A percentile compares a stretch with the other conserved stretches of the same genome.
phyloP scores from a whole-genome alignment of 129 eudicot genomes.

The Heracleum sosnowskyi region DNA sequence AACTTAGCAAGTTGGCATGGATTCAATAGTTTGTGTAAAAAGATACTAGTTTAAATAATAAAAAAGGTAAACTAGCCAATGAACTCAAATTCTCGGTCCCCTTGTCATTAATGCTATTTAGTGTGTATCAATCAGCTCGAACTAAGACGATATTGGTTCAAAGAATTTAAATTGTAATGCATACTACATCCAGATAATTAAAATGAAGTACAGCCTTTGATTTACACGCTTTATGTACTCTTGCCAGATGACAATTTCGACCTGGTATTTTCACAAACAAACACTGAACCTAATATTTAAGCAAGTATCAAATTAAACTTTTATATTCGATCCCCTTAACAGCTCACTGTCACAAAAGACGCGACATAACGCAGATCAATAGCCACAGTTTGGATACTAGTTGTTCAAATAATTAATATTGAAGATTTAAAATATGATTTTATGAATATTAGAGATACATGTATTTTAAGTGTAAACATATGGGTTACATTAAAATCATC shows the following conservation, averaged over 20 bases:
- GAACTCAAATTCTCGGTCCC: too few relatives aligned
- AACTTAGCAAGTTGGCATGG: background rate
- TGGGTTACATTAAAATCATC: background rate
- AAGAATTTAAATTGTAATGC: background rate
- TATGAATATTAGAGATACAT: too few relatives aligned
- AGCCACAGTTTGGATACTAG: background rate
- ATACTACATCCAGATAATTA: background rate
- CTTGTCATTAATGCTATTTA: background rate
- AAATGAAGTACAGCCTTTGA: background rate
- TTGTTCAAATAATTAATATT: too few relatives aligned
- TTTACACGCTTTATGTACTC: background rate
- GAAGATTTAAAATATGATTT: too few relatives aligned
- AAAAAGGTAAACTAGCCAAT: background rate
- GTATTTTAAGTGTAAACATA: background rate
- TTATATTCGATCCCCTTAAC: background rate
- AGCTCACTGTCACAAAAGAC: background rate
- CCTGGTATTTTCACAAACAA: background rate
- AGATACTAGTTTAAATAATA: background rate
- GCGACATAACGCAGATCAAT: background rate
- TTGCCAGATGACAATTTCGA: background rate
- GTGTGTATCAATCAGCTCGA: background rate
- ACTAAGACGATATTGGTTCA: too few relatives aligned
- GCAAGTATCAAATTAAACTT: background rate
- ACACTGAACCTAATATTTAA: background rate
- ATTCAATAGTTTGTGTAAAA: background rate